Evolutionary conservation across 176 grass and related monocot species (phyloP), one percentile per base, ranked within the genome.

Genomic region (Dendrocalamus sinicus): DNA sequence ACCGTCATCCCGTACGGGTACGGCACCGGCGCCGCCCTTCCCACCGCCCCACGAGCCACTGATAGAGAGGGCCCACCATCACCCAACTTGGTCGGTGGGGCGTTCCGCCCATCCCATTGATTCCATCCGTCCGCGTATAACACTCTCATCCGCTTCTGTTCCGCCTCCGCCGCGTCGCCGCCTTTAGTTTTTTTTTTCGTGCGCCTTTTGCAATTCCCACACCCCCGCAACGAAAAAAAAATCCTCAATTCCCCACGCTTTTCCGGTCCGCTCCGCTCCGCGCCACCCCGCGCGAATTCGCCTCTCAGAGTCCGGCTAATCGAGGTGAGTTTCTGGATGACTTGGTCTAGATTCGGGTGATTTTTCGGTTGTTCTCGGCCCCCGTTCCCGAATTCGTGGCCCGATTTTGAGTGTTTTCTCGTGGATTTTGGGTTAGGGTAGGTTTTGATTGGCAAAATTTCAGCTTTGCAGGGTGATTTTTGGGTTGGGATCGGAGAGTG

Each of bases 1-100:
- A 85, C 58, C 51, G 40, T 78, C 70, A 60, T 3, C 39, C 26
- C 54, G 67, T 72, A 79, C 76, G 44, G 54, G 67, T 79, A 79
- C 76, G 55, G 54, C 55, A 79, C 43, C 17, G 39, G 52, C 74
- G 37, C 66, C 40, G 40, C 7, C 37, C 16, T 17, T 19, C 12
- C 12, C 12, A 52, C 81, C 16, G 26, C 14, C 59, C 10, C 48
- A 43, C 3, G 9, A 32, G 15, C 4, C 54, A 35, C 77, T 87
- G 78, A 11, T 59, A 4, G 3, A 4, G 3, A 7, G 59, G 68
- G 6, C 57, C 67, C 76, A 62, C 67, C 44, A 2, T 26, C 11
- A 14, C 53, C 12, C 12, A 0, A 0, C 41, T 11, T 43, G 70
- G 60, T 74, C 85, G 85, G 69, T 66, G 45, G 16, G 5, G 32